Percentiles rank a stretch among this genome's conserved stretches.
Evolutionary conservation across 129 eudicot genomes (phyloP).

Genomic region (Sambucus nigra): DNA sequence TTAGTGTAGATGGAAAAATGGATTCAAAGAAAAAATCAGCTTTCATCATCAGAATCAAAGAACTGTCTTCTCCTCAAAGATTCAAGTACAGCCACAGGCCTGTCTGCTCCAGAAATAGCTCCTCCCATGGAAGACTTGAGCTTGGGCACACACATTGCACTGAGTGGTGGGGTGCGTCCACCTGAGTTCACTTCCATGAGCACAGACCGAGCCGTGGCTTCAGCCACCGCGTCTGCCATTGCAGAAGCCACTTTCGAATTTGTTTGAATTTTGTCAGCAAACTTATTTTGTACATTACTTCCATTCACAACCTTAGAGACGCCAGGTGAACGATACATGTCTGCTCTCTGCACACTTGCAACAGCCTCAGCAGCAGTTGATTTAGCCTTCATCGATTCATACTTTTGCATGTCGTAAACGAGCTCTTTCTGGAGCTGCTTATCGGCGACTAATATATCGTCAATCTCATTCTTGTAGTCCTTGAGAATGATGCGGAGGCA

Average conservation of each 20-base stretch:
- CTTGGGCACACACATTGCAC: conserved; percentile 66
- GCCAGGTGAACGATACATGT: conserved; percentile 23
- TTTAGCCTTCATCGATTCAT: conserved; percentile 53
- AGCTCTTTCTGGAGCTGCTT: conserved; percentile 87
- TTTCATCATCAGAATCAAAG: conserved; percentile 82
- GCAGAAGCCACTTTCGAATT: conserved; percentile 61
- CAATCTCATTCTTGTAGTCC: conserved; percentile 94
- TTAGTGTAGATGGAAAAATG: no score
- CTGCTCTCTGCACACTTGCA: conserved; percentile 35
- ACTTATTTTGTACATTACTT: conserved; percentile 13
- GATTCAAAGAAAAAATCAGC: not conserved
- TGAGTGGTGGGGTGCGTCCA: conserved; percentile 47
- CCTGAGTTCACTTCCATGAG: conserved; percentile 63
- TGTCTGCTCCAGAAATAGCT: conserved; percentile 17
- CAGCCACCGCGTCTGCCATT: conserved; percentile 63
- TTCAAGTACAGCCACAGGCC: conserved; percentile 53
- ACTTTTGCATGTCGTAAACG: conserved; percentile 76
- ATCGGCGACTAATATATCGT: conserved; percentile 83
- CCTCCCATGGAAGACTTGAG: conserved; percentile 39
- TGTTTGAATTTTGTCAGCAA: conserved; percentile 17
- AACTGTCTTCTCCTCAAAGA: conserved; percentile 76
- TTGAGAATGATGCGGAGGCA: conserved; percentile 82
- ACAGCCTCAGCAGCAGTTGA: conserved; percentile 65
- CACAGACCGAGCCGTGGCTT: conserved; percentile 59
- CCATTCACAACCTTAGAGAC: conserved; percentile 16